Conservation (phyloP, 495 filamentous ascomycete species). For the Pseudevernia furfuracea region DNA sequence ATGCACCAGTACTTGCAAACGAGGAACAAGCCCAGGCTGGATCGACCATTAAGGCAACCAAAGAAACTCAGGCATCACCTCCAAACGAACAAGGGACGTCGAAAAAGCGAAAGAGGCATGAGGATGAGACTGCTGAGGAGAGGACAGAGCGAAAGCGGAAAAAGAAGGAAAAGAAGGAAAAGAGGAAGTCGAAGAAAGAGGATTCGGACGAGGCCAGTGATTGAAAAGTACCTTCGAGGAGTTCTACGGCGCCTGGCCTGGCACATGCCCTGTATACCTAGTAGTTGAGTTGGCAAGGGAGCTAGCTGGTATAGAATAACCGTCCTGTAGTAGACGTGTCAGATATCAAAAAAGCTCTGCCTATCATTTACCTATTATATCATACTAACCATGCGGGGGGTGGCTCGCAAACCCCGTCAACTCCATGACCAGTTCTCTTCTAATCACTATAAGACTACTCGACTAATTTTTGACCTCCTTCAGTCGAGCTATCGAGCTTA, state of each 20-base stretch:
- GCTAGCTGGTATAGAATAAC: no score
- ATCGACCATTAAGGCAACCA: not conserved
- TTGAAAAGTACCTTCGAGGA: slow-evolving; percentile 1
- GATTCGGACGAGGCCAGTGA: slow-evolving; percentile 47
- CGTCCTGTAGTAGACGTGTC: not conserved
- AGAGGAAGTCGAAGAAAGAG: slow-evolving; percentile 53
- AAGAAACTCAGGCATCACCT: slow-evolving; percentile 9
- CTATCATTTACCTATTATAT: no score
- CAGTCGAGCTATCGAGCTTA: no score
- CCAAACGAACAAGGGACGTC: slow-evolving; percentile 17
- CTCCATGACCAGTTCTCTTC: not conserved
- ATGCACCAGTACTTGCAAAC: slow-evolving; percentile 16
- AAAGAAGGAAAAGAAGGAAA: not conserved
- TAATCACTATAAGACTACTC: no score
- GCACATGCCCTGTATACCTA: not conserved
- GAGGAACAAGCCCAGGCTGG: slow-evolving; percentile 26
- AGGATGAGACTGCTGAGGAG: slow-evolving; percentile 70
- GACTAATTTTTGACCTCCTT: no score
- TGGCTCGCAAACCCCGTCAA: not conserved
- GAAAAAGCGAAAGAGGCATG: slow-evolving; percentile 79
- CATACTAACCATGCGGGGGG: not conserved
- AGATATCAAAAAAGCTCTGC: no score
- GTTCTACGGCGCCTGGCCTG: not conserved
- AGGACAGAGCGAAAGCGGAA: slow-evolving; percentile 49
- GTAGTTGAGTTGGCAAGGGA: not conserved